A percentile compares a stretch with the other conserved stretches of the same genome.
Conservation (phyloP, 2,329 filamentous ascomycete genomes). For the Aspergillus pseudoviridinutans region DNA sequence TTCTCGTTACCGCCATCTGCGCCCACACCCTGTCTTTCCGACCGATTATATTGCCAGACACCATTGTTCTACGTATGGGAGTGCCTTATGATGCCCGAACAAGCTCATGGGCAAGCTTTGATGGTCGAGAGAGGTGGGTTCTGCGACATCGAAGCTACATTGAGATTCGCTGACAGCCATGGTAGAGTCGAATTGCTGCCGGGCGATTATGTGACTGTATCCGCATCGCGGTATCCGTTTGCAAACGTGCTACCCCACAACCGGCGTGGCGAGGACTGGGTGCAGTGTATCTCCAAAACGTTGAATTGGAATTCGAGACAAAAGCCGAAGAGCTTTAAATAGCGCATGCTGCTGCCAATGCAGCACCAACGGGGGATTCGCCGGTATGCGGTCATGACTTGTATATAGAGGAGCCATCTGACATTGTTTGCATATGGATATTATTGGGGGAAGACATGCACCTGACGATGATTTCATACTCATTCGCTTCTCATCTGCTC, state of each 20-base stretch:
- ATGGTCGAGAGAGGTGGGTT: slow-evolving; percentile 72
- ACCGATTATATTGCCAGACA: slow-evolving; percentile 94
- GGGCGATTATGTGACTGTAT: slow-evolving; percentile 52
- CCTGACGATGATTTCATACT: not conserved
- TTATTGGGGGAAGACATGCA: not conserved
- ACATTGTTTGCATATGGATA: not conserved
- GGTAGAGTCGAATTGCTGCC: slow-evolving; percentile 45
- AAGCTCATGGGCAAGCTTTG: slow-evolving; percentile 95
- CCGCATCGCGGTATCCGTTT: slow-evolving; percentile 50
- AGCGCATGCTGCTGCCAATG: not conserved
- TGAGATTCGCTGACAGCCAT: slow-evolving; percentile 8
- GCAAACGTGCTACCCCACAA: slow-evolving; percentile 46
- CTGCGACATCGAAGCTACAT: not conserved
- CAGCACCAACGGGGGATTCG: not conserved
- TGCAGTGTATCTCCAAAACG: slow-evolving; percentile 48
- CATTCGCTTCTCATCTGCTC: not conserved
- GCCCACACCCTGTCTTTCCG: slow-evolving; percentile 93
- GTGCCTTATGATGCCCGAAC: slow-evolving; percentile 93
- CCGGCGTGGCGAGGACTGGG: slow-evolving; percentile 47
- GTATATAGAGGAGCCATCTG: not conserved
- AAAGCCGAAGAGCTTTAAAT: slow-evolving; percentile 40
- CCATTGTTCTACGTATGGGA: slow-evolving; percentile 85
- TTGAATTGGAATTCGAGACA: slow-evolving; percentile 50
- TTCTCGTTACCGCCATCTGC: slow-evolving; percentile 90
- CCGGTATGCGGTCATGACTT: not conserved